Conservation (phyloP, 202 grass and related monocot species). For the Miscanthus sacchariflorus region DNA sequence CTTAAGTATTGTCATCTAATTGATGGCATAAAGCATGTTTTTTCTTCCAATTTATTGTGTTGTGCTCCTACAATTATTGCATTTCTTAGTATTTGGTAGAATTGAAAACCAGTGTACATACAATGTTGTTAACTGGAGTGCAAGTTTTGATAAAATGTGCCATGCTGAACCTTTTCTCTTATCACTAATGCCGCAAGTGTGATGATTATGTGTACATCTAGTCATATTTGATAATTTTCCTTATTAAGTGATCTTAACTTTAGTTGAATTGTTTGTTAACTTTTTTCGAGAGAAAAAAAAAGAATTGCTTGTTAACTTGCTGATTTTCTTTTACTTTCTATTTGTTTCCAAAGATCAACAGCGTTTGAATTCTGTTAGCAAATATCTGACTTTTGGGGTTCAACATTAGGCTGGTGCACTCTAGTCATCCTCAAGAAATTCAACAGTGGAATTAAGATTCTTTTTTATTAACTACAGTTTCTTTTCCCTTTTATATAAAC, state of each 20-base stretch:
- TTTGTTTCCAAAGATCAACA: not conserved
- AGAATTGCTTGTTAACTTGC: not conserved
- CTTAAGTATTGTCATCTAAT: not conserved
- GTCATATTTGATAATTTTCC: not conserved
- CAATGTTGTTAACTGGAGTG: not conserved
- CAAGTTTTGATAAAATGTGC: not conserved
- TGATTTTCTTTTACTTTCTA: not conserved
- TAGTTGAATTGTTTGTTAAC: not conserved
- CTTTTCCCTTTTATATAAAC: not conserved
- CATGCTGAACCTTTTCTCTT: not conserved
- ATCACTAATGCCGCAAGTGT: not conserved
- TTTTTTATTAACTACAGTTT: not conserved
- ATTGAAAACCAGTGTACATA: not conserved
- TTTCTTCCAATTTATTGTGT: not conserved
- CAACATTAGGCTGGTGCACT: not conserved
- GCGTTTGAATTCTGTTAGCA: not conserved
- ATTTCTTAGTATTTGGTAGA: not conserved
- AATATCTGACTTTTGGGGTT: not conserved
- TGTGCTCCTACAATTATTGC: not conserved
- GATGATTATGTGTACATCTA: not conserved
- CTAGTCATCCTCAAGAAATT: not conserved
- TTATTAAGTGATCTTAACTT: not conserved
- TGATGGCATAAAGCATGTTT: slow-evolving; percentile 4
- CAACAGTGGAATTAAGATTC: not conserved
- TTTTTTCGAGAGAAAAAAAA: too few relatives aligned